phyloP scores from a whole-genome alignment of 2,329 filamentous ascomycete genomes.

The Celoporthe dispersa region DNA sequence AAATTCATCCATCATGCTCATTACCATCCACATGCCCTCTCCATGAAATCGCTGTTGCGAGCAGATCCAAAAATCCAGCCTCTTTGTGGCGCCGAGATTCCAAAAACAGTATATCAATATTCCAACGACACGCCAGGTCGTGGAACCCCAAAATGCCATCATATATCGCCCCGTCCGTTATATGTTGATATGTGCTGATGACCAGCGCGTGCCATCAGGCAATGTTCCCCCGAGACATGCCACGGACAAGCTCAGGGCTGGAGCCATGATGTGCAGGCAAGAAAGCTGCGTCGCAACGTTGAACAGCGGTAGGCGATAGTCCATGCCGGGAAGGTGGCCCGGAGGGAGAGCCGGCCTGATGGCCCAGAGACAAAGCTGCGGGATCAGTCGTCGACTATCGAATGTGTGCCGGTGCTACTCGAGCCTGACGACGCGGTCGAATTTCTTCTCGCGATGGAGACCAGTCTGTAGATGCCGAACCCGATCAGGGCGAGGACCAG shows the following conservation, averaged over 20 bases:
- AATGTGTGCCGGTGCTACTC: constrained; percentile 21
- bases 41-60: neutral
- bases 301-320: neutral
- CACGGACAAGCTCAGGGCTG: neutral
- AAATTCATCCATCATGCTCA: constrained; percentile 3
- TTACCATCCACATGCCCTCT: neutral
- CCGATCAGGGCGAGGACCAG: constrained; percentile 63
- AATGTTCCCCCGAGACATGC: neutral
- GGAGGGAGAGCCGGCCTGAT: neutral
- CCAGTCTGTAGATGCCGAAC: constrained; percentile 67
- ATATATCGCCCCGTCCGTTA: neutral
- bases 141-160: neutral
- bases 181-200: neutral
- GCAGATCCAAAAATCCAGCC: neutral
- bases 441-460: constrained; percentile 53
- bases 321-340: neutral
- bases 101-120: neutral
- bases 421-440: constrained; percentile 45
- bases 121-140: neutral
- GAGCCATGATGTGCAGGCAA: neutral
- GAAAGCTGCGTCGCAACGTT: neutral
- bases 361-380: neutral
- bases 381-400: constrained; percentile 19
- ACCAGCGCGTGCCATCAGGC: neutral
- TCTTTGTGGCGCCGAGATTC: constrained; percentile 1